Evolutionary conservation across 2,329 filamentous ascomycete species (phyloP), one percentile per base, ranked within the genome.

Genomic region (Tolypocladium guangdongense): DNA sequence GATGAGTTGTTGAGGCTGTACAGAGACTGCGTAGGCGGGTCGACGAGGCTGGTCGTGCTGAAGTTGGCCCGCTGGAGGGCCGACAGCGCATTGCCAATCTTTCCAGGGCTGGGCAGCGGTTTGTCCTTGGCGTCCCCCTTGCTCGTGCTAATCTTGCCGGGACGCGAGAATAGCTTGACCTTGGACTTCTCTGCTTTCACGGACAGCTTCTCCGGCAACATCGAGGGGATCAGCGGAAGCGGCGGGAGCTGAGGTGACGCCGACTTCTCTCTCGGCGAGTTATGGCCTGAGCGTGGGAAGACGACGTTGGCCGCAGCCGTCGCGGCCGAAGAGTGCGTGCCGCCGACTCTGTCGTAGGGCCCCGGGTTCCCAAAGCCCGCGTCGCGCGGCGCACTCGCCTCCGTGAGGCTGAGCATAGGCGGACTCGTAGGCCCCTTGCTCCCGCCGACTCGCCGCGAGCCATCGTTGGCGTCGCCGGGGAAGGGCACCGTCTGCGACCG

Each of bases 161-260:
- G 87, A 50, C 88, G 80, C 7, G 85, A 88, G 65, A 91, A 91
- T 32, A 92, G 75, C 72, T 92, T 92, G 66, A 88, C 86, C 70
- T 90, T 90, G 56, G 83, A 82, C 56, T 88, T 88, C 61, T 88
- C 84, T 32, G 80, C 74, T 61, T 81, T 80, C 35, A 55, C 41
- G 41, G 66, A 62, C 24, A 78, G 77, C 66, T 87, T 84, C 59
- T 87, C 83, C 2, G 75, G 69, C 47, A 65, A 70, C 12, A 67
- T 67, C 33, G 70, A 75, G 18, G 63, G 66, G 10, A 66, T 64
- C 24, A 69, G 69, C 24, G 65, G 74, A 24, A 66, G 67, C 36
- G 68, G 75, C 53, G 64, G 69, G 18, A 67, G 67, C 52, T 68
- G 66, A 8, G 66, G 67, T 12, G 65, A 67, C 38, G 58, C 51